Evolutionary conservation across 345 rosid genomes (phyloP).

Genomic region (Hibiscus syriacus): DNA sequence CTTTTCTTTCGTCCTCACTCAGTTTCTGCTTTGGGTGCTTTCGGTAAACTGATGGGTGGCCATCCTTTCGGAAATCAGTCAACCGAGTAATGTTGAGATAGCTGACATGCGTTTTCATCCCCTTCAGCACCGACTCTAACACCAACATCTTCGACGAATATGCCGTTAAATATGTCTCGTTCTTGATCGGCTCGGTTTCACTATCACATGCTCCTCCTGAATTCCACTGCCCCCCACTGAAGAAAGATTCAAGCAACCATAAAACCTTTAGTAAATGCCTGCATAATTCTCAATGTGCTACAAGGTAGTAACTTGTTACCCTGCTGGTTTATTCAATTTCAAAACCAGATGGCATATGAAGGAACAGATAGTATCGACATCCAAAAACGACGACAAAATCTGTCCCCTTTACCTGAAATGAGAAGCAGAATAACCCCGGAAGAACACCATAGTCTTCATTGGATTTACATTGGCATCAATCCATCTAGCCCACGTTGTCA

Average conservation of each 20-base stretch:
- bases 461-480: constrained; percentile 74
- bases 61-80: constrained; percentile 89
- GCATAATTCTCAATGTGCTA: not conserved
- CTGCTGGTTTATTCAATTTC: not conserved
- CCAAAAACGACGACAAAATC: not conserved
- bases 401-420: constrained; percentile 71
- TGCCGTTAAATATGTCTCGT: constrained; percentile 51
- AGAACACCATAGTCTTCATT: constrained; percentile 56
- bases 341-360: not conserved
- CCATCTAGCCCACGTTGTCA: constrained; percentile 92
- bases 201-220: constrained; percentile 89
- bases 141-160: constrained; percentile 76
- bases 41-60: constrained; percentile 84
- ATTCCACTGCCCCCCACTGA: constrained; percentile 98
- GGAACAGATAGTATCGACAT: not conserved
- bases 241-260: constrained; percentile 3
- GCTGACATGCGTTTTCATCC: constrained; percentile 71
- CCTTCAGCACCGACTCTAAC: constrained; percentile 60
- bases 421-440: constrained; percentile 85
- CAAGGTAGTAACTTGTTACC: not conserved
- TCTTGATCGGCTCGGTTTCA: constrained; percentile 82
- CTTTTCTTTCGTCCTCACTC: constrained; percentile 35
- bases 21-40: constrained; percentile 39
- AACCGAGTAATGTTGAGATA: constrained; percentile 79
- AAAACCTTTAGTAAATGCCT: not conserved